A percentile compares a stretch with the other conserved stretches of the same genome.
phyloP scores from a whole-genome alignment of 2,329 filamentous ascomycete species.

The Allantophomopsis cytisporea region DNA sequence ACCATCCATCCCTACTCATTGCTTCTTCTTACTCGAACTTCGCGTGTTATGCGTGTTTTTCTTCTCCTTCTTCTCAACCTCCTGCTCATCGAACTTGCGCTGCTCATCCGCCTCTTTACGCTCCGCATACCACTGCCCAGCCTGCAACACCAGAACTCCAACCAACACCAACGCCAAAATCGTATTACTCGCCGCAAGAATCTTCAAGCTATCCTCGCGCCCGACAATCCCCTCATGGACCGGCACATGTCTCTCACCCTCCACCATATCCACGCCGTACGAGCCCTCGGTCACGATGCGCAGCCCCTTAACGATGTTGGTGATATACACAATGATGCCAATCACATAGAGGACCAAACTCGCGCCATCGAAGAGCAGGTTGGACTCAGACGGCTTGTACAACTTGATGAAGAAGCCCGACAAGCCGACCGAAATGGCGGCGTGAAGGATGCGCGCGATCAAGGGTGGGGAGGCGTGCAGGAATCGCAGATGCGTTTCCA shows the following conservation, averaged over 20 bases:
- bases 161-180: conserved; percentile 88
- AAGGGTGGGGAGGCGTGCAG: conserved; percentile 84
- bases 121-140: conserved; percentile 97
- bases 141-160: conserved; percentile 84
- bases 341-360: conserved; percentile 65
- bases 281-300: conserved; percentile 64
- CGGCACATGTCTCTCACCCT: conserved; percentile 20
- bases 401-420: conserved; percentile 87
- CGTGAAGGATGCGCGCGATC: conserved; percentile 86
- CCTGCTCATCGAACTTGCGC: conserved; percentile 44
- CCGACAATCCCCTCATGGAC: conserved; percentile 51
- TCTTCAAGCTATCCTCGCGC: conserved; percentile 79
- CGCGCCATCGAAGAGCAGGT: conserved; percentile 84
- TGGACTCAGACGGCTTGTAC: conserved; percentile 84
- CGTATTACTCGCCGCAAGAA: conserved; percentile 88
- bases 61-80: conserved; percentile 29
- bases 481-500: conserved; percentile 83
- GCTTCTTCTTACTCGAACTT: conserved; percentile 21
- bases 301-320: conserved; percentile 93
- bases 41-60: conserved; percentile 20
- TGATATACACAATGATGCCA: conserved; percentile 82
- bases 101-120: conserved; percentile 77
- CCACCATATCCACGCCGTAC: conserved; percentile 18
- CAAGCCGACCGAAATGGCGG: conserved; percentile 78
- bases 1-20: conserved; percentile 7